A percentile compares a stretch with the other conserved stretches of the same genome.
Evolutionary conservation across 163 green algal species (phyloP).

Genomic region (Volvox carteri): DNA sequence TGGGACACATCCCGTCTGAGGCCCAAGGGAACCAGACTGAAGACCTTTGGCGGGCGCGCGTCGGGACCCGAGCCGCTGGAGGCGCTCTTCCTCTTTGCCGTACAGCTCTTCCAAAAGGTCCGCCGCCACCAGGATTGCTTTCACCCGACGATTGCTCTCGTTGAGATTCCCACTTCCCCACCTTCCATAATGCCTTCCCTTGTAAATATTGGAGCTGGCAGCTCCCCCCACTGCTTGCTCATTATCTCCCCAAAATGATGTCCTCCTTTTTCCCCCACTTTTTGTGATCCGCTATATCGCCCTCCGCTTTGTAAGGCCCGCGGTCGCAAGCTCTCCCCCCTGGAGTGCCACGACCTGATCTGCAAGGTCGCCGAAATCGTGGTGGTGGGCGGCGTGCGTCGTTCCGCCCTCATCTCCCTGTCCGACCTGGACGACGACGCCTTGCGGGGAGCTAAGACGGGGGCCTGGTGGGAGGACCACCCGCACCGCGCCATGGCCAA

Average conservation of each 20-base stretch:
- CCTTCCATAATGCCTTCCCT: neutral
- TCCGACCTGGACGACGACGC: conserved; percentile 48
- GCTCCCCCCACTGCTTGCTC: neutral
- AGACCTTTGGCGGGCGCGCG: conserved; percentile 67
- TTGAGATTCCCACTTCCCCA: neutral
- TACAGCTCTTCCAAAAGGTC: conserved; percentile 59
- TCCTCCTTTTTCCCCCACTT: too few species aligned
- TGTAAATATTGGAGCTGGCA: too few species aligned
- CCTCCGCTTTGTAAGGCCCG: too few species aligned
- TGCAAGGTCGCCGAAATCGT: conserved; percentile 72
- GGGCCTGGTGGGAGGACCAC: conserved; percentile 67
- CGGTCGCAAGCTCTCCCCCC: conserved; percentile 59
- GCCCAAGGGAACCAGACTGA: conserved; percentile 62
- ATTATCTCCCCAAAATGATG: too few species aligned
- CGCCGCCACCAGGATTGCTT: neutral
- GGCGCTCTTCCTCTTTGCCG: conserved; percentile 66
- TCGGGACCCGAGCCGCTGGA: conserved; percentile 66
- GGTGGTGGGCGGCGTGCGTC: conserved; percentile 69
- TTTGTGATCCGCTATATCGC: too few species aligned
- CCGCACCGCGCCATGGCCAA: conserved; percentile 66
- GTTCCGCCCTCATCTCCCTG: conserved; percentile 68
- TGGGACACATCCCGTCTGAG: conserved; percentile 65
- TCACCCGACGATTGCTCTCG: neutral
- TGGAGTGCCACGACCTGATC: conserved; percentile 71
- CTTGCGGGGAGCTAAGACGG: conserved; percentile 66